These are phyloP conservation scores for Leishmania gerbilli DNA, from an alignment of 208 protist species.

Conservation along the genomic window DNA sequence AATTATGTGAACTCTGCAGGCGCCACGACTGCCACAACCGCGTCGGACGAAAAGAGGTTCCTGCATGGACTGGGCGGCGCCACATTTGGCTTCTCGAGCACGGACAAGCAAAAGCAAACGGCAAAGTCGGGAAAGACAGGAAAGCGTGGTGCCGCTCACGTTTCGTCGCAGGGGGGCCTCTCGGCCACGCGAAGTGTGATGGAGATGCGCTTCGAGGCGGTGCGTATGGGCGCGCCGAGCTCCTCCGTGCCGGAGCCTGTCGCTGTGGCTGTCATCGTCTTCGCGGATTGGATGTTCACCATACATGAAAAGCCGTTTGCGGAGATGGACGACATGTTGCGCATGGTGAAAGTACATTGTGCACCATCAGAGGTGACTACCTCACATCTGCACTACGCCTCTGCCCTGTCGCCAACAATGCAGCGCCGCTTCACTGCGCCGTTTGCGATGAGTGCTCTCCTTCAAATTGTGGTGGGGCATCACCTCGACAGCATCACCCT, in stretches of 20 bases:
- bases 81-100: not conserved
- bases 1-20: not conserved
- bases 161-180: not conserved
- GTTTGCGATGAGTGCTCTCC: constrained; percentile 70
- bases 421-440: constrained; percentile 61
- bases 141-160: not conserved
- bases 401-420: constrained; percentile 24
- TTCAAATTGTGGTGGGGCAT: constrained; percentile 83
- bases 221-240: constrained; percentile 43
- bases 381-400: not conserved
- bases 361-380: constrained; percentile 24
- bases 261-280: constrained; percentile 71
- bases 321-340: constrained; percentile 84
- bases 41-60: not conserved
- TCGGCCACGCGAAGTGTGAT: constrained; percentile 52
- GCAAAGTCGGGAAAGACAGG: not conserved
- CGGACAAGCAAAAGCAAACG: not conserved
- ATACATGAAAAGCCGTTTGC: constrained; percentile 87
- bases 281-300: constrained; percentile 85
- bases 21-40: not conserved
- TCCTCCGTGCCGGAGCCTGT: constrained; percentile 54
- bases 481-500: constrained; percentile 81
- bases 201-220: constrained; percentile 83
- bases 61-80: not conserved
- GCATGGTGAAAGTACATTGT: constrained; percentile 80